A percentile compares a stretch with the other conserved stretches of the same genome.
Conservation (phyloP, 2,329 filamentous ascomycete species). For the Samsoniella hepiali region DNA sequence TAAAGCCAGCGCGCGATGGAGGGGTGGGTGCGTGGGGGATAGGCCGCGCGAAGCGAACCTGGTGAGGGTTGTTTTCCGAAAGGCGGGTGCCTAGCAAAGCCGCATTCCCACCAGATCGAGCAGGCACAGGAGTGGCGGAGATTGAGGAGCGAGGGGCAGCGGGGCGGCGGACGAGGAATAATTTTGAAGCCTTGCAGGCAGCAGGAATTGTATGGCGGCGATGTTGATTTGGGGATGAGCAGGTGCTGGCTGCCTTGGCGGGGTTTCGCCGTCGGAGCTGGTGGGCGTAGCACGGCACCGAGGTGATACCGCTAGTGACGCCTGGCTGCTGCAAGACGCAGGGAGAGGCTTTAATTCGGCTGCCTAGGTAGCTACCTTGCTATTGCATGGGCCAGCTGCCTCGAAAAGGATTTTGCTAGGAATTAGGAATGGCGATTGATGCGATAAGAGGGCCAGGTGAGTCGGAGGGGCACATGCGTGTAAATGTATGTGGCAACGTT, state of each 20-base stretch:
- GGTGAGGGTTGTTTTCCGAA: background rate
- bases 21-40: slow-evolving; percentile 12
- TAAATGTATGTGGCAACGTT: background rate
- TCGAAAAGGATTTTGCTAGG: too few species aligned
- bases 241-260: slow-evolving; percentile 7
- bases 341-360: too few species aligned
- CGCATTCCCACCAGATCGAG: slow-evolving; percentile 15
- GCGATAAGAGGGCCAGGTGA: background rate
- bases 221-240: background rate
- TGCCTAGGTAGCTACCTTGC: too few species aligned
- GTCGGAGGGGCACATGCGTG: too few species aligned
- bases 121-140: slow-evolving; percentile 6
- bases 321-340: too few species aligned
- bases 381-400: too few species aligned
- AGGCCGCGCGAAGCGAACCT: background rate
- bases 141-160: slow-evolving; percentile 6
- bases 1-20: slow-evolving; percentile 9
- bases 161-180: background rate
- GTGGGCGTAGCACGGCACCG: background rate
- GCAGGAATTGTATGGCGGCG: background rate
- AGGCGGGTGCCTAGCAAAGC: slow-evolving; percentile 7
- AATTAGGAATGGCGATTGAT: background rate
- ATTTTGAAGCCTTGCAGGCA: slow-evolving; percentile 18
- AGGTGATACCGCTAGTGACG: background rate
- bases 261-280: slow-evolving; percentile 9